phyloP scores from a whole-genome alignment of 371 early-diverging fungal species.

The Rhizopus arrhizus region DNA sequence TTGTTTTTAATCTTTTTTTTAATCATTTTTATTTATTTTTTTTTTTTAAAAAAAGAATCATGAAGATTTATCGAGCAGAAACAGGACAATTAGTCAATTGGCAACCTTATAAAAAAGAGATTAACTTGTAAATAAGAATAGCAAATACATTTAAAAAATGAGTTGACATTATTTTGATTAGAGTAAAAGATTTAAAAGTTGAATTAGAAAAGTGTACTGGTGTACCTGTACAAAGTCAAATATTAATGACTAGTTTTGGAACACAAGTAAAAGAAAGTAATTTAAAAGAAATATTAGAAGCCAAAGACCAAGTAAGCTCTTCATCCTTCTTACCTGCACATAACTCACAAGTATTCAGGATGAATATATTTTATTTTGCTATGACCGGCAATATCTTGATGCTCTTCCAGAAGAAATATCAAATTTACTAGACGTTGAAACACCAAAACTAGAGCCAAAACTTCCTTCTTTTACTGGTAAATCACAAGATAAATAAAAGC shows the following conservation, averaged over 20 bases:
- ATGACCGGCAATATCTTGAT: conserved; percentile 44
- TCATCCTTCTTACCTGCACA: background rate
- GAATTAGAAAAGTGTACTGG: conserved; percentile 53
- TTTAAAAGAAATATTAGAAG: conserved; percentile 48
- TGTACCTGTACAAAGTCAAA: conserved; percentile 55
- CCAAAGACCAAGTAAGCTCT: conserved; percentile 53
- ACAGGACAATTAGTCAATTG: conserved; percentile 58
- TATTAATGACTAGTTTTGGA: conserved; percentile 66
- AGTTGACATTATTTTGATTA: conserved; percentile 1
- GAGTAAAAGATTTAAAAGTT: conserved; percentile 49
- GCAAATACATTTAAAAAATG: background rate
- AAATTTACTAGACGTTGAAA: conserved; percentile 39
- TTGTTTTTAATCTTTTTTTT: background rate
- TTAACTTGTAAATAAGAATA: conserved; percentile 30
- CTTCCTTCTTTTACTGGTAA: conserved; percentile 36
- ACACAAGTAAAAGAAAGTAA: conserved; percentile 57
- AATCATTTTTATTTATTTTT: no score
- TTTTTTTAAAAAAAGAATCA: conserved; percentile 12
- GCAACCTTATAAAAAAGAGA: conserved; percentile 14
- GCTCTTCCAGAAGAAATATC: conserved; percentile 34
- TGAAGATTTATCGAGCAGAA: conserved; percentile 69
- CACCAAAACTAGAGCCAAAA: conserved; percentile 39
- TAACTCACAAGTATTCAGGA: conserved; percentile 22
- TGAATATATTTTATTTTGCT: conserved; percentile 52
- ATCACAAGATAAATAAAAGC: background rate